phyloP scores from a whole-genome alignment of 352 stramenopile species.

The Blastocystis sp. region DNA sequence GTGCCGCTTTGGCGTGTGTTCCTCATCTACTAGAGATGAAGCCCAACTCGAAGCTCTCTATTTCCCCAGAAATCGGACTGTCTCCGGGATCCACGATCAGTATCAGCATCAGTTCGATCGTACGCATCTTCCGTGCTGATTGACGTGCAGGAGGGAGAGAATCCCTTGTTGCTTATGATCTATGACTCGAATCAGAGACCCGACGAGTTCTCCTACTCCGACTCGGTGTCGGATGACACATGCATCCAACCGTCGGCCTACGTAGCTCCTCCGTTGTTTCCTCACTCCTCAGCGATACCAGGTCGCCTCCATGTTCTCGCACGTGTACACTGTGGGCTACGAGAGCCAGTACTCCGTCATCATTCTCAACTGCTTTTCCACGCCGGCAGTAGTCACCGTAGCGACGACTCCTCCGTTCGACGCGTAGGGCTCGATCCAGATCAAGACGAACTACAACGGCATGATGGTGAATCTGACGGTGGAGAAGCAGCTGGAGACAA shows the following conservation, averaged over 20 bases:
- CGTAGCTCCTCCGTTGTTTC: neutral
- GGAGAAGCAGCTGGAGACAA: conserved; percentile 40
- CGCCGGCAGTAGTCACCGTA: conserved; percentile 25
- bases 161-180: conserved; percentile 53
- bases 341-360: conserved; percentile 69
- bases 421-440: conserved; percentile 29
- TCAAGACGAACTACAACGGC: conserved; percentile 44
- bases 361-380: conserved; percentile 46
- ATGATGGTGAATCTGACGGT: conserved; percentile 64
- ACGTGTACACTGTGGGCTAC: conserved; percentile 28
- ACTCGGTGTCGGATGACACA: neutral
- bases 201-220: conserved; percentile 65
- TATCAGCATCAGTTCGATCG: conserved; percentile 27
- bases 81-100: conserved; percentile 2
- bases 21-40: neutral
- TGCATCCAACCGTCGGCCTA: conserved; percentile 61
- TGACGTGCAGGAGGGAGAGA: conserved; percentile 29
- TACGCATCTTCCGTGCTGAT: neutral
- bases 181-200: conserved; percentile 55
- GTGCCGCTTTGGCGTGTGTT: neutral
- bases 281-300: neutral
- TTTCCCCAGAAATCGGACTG: conserved; percentile 46
- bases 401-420: neutral
- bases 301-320: neutral
- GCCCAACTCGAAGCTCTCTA: conserved; percentile 24